Evolutionary conservation across 306 rosid species (phyloP).

Genomic region (Casuarina equisetifolia): DNA sequence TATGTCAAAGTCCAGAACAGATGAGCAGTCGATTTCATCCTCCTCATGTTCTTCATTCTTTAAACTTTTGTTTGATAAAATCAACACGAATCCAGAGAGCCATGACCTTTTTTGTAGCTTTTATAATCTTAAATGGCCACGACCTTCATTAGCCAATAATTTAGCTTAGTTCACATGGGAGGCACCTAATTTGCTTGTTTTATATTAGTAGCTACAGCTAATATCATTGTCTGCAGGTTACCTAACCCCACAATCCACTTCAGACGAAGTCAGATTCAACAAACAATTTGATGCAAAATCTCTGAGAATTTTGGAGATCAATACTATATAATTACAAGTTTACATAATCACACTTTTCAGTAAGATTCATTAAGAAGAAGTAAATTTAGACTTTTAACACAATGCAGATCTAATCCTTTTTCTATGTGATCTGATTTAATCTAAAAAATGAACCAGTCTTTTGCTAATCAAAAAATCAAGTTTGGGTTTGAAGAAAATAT

Average conservation of each 20-base stretch:
- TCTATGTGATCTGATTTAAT: too few relatives aligned
- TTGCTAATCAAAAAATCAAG: too few relatives aligned
- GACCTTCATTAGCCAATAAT: neutral
- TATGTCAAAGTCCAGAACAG: neutral
- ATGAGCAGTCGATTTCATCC: neutral
- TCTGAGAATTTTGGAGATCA: neutral
- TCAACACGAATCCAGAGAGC: neutral
- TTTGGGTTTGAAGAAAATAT: too few relatives aligned
- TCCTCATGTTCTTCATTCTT: neutral
- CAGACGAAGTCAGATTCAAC: neutral
- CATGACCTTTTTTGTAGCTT: neutral
- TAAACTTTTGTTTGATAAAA: neutral
- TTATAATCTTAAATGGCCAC: neutral
- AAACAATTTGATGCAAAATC: constrained; percentile 3
- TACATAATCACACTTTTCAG: too few relatives aligned
- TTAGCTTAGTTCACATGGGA: neutral
- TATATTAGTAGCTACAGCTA: neutral
- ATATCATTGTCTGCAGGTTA: neutral
- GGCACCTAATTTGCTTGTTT: neutral
- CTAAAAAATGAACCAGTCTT: too few relatives aligned
- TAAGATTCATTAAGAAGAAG: too few relatives aligned
- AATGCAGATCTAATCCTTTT: too few relatives aligned
- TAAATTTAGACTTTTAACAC: too few relatives aligned
- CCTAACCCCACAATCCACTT: neutral
- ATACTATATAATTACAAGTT: too few relatives aligned